Evolutionary conservation across 208 protist species (phyloP).

Genomic region (Crithidia bombi): DNA sequence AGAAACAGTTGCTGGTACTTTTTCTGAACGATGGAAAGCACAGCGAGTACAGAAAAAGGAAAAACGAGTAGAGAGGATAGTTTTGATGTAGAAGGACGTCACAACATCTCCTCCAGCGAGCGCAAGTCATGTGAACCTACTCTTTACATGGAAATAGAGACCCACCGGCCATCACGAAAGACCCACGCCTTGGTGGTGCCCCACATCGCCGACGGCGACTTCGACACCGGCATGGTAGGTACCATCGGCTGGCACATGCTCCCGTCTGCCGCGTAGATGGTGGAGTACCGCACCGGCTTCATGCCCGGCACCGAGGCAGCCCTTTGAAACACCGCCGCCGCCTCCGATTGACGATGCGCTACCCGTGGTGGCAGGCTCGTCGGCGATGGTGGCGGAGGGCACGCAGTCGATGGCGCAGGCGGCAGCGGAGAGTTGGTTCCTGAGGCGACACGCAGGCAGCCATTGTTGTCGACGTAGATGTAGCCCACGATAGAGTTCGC

Average conservation of each 20-base stretch:
- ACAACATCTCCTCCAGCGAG: no score
- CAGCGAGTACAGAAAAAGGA: background rate
- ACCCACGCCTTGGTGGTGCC: slow-evolving; percentile 28
- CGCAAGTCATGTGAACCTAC: no score
- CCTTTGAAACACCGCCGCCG: slow-evolving; percentile 1
- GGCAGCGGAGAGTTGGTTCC: background rate
- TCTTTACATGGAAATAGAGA: slow-evolving; percentile 18
- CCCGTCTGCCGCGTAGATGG: slow-evolving; percentile 1
- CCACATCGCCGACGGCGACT: background rate
- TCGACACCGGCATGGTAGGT: slow-evolving; percentile 7
- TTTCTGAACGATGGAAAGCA: background rate
- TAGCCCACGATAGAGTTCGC: slow-evolving; percentile 18
- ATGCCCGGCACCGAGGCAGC: background rate
- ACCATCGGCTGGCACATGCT: background rate
- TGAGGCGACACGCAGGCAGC: slow-evolving; percentile 10
- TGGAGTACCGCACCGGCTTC: slow-evolving; percentile 1
- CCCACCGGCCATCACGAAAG: slow-evolving; percentile 26
- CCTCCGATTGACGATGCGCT: background rate
- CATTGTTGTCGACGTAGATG: slow-evolving; percentile 26
- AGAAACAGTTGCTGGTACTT: no score
- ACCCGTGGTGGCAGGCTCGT: no score
- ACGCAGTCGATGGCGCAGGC: background rate
- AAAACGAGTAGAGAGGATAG: no score
- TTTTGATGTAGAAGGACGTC: no score
- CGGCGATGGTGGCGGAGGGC: background rate